Evolutionary conservation across 2,329 filamentous ascomycete species (phyloP).

Genomic region (Exophiala viscosa): DNA sequence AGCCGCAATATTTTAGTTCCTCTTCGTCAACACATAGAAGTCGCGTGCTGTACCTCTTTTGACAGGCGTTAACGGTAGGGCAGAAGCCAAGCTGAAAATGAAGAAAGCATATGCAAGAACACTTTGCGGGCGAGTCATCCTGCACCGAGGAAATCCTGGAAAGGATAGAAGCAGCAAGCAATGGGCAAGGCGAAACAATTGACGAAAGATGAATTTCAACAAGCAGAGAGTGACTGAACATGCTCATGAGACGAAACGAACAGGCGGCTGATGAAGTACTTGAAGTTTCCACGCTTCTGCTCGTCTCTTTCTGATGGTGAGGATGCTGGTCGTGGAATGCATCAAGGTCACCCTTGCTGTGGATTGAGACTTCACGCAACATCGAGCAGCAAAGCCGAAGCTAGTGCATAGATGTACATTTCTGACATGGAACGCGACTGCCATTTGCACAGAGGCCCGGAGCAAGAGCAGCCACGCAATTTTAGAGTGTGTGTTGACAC

Average conservation of each 20-base stretch:
- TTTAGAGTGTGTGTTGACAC: too few relatives aligned
- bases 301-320: neutral
- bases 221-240: neutral
- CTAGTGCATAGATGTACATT: slow-evolving; percentile 2
- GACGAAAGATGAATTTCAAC: neutral
- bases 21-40: neutral
- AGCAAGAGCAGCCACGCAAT: too few relatives aligned
- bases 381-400: neutral
- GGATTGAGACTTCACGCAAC: slow-evolving; percentile 3
- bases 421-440: too few relatives aligned
- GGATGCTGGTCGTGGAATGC: neutral
- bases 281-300: neutral
- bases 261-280: slow-evolving; percentile 1
- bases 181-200: too few relatives aligned
- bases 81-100: neutral
- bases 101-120: neutral
- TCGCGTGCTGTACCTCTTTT: slow-evolving; percentile 8
- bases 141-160: neutral
- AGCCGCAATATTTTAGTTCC: neutral
- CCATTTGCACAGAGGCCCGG: too few relatives aligned
- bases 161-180: neutral
- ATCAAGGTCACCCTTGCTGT: neutral
- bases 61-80: slow-evolving; percentile 6
- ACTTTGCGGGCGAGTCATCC: slow-evolving; percentile 1
- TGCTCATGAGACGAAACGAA: neutral